Evolutionary conservation across 1,284 basidiomycete genomes (phyloP), one percentile per base, ranked within the genome.

Genomic region (Testicularia cyperi): DNA sequence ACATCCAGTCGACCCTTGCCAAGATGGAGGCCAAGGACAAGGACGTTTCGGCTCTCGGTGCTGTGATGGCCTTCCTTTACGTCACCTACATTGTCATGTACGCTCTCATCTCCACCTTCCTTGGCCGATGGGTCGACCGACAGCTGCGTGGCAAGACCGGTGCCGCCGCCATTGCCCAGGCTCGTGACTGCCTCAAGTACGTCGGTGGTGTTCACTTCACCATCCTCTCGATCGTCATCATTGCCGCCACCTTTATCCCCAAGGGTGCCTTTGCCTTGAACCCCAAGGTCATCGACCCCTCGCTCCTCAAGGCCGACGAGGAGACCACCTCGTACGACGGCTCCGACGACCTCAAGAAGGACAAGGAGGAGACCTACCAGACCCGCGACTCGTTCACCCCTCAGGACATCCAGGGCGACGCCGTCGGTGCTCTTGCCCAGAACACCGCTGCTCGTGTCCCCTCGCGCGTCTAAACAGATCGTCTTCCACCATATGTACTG

Each of bases 11-110:
- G 22, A 70, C 70, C 4, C 67, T 78, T 38, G 65, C 74, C 44
- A 53, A 54, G 21, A 61, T 75, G 51, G 70, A 77, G 44, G 49
- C 65, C 40, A 51, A 69, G 37, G 73, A 75, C 62, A 56, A 65
- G 35, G 71, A 75, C 33, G 70, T 78, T 26, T 77, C 72, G 13
- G 63, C 75, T 13, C 70, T 78, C 28, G 77, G 77, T 40, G 68
- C 75, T 15, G 77, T 78, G 31, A 78, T 78, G 75, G 69, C 73
- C 13, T 77, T 78, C 70, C 58, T 72, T 27, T 65, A 60, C 51
- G 60, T 68, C 13, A 39, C 51, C 22, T 68, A 68, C 52, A 58
- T 68, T 34, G 43, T 65, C 39, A 48, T 73, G 47, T 75, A 78
- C 56, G 72, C 75, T 38, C 65, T 78, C 49, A 55, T 78, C 44